Conservation (phyloP, 208 protist genomes). For the Borovskyia barvae region DNA sequence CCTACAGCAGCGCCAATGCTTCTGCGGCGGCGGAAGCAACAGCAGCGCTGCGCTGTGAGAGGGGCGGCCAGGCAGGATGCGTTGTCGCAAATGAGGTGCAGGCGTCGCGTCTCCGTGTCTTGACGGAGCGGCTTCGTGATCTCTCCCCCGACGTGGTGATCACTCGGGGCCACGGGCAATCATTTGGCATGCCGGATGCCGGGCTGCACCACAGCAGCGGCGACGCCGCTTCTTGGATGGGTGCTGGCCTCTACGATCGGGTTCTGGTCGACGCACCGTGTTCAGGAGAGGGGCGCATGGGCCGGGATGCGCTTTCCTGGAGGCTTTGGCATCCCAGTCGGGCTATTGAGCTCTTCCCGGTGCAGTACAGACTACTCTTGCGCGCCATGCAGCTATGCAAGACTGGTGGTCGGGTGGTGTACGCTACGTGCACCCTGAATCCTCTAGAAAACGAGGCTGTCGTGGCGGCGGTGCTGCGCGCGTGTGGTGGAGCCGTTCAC, state of each 20-base stretch:
- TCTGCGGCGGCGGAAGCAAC: conserved; percentile 2
- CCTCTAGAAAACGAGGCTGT: conserved; percentile 97
- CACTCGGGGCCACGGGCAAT: conserved; percentile 32
- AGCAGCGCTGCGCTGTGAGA: no score
- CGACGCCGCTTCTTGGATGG: neutral
- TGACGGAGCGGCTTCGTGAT: conserved; percentile 50
- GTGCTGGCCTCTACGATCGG: conserved; percentile 52
- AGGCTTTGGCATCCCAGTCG: conserved; percentile 76
- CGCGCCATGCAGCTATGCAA: conserved; percentile 60
- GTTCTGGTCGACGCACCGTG: conserved; percentile 95
- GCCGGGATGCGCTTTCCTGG: conserved; percentile 72
- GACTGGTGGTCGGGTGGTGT: conserved; percentile 89
- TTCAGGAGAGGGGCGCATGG: conserved; percentile 92
- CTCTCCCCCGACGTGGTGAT: conserved; percentile 32
- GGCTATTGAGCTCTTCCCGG: conserved; percentile 54
- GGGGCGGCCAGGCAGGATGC: no score
- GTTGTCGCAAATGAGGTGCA: conserved; percentile 72
- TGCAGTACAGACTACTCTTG: conserved; percentile 76
- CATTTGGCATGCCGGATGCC: conserved; percentile 2
- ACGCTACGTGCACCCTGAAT: conserved; percentile 96
- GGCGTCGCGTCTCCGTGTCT: conserved; percentile 22
- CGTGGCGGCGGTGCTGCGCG: conserved; percentile 72
- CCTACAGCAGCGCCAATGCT: neutral
- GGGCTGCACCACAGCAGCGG: neutral
- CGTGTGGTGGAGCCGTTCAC: conserved; percentile 32